A percentile compares a stretch with the other conserved stretches of the same genome.
phyloP scores from a whole-genome alignment of 768 basidiomycete genomes.

The Rhizopogon vulgaris region DNA sequence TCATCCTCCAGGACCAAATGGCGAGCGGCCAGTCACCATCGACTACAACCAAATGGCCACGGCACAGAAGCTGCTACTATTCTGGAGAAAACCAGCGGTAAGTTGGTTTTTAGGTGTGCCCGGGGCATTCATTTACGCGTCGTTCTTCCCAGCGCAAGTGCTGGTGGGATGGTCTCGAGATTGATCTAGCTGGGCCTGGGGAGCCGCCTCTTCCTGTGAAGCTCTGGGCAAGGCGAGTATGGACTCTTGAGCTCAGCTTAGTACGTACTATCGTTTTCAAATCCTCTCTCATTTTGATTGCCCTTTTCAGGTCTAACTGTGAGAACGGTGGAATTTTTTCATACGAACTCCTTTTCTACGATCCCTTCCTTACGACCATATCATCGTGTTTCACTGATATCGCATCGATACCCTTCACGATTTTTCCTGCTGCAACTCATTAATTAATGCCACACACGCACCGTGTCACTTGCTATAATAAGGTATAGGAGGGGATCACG shows the following conservation, averaged over 20 bases:
- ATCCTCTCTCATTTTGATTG: background rate
- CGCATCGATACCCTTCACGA: slow-evolving; percentile 2
- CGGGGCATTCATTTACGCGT: background rate
- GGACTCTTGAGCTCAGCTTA: slow-evolving; percentile 96
- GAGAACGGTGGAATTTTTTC: background rate
- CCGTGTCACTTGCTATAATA: slow-evolving; percentile 2
- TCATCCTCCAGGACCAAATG: slow-evolving; percentile 42
- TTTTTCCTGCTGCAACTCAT: slow-evolving; percentile 1
- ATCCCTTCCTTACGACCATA: background rate
- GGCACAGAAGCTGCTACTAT: slow-evolving; percentile 91
- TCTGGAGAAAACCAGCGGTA: slow-evolving; percentile 99
- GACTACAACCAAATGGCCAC: slow-evolving; percentile 94
- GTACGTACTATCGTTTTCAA: slow-evolving; percentile 35
- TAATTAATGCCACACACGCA: slow-evolving; percentile 4
- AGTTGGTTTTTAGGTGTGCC: slow-evolving; percentile 26
- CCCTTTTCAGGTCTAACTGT: background rate
- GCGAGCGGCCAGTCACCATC: slow-evolving; percentile 69
- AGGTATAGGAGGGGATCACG: background rate
- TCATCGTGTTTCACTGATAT: background rate
- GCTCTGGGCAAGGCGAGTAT: slow-evolving; percentile 95
- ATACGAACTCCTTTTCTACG: background rate
- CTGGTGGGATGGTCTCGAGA: slow-evolving; percentile 98
- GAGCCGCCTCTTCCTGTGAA: slow-evolving; percentile 60
- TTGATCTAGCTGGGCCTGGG: slow-evolving; percentile 64
- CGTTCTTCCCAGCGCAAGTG: slow-evolving; percentile 75